A percentile compares a stretch with the other conserved stretches of the same genome.
phyloP scores from a whole-genome alignment of 306 rosid genomes.

The Sophora flavescens region DNA sequence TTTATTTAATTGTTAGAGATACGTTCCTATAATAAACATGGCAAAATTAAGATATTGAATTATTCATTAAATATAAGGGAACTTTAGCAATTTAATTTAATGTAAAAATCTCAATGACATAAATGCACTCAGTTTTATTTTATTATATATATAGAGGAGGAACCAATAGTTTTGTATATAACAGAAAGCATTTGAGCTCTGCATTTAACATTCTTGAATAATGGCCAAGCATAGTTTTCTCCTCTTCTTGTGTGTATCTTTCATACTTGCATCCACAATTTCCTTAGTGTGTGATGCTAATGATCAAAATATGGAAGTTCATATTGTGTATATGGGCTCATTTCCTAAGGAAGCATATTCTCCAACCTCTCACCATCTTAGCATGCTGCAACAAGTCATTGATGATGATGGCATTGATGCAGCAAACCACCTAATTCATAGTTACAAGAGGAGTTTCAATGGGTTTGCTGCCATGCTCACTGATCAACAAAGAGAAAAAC shows the following conservation, averaged over 20 bases:
- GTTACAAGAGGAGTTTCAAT: constrained; percentile 42
- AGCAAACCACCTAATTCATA: not conserved
- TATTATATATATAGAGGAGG: too few relatives aligned
- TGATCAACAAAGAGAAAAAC: constrained; percentile 3
- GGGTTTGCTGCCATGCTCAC: constrained; percentile 43
- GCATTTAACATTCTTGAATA: not conserved
- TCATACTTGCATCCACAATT: not conserved
- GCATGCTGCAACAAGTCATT: constrained; percentile 18
- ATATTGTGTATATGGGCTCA: constrained; percentile 32
- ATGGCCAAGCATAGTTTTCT: constrained; percentile 6
- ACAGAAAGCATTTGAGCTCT: not conserved
- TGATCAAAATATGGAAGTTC: not conserved
- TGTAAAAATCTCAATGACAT: too few relatives aligned
- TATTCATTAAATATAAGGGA: too few relatives aligned
- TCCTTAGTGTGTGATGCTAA: not conserved
- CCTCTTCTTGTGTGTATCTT: not conserved
- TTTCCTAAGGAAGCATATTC: constrained; percentile 17
- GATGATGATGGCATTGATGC: not conserved
- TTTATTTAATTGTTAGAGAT: too few relatives aligned
- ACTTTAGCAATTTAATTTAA: too few relatives aligned
- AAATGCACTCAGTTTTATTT: too few relatives aligned
- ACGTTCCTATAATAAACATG: too few relatives aligned
- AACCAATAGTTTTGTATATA: too few relatives aligned
- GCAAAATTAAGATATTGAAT: too few relatives aligned
- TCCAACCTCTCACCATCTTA: constrained; percentile 35